Base-by-base conservation (phyloP, 2,329 filamentous ascomycete species). In the Lecanicillium sp. region DNA sequence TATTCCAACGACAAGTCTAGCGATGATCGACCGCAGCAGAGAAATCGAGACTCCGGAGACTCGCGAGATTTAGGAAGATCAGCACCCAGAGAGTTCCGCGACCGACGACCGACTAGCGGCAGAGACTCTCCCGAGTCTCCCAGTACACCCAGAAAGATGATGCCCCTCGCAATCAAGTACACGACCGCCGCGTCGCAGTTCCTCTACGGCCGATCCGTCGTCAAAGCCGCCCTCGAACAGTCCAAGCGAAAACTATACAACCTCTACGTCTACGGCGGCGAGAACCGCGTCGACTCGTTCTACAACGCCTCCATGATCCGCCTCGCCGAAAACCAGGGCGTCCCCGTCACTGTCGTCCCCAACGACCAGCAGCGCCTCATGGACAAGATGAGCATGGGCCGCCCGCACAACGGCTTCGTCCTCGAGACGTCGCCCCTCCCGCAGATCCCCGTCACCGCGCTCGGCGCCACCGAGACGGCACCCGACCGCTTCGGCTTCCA, bases 151-250 rank as follows among this genome's bases (percentile, higher is more conserved):
- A 24, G 44, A 24, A 59, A 55, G 26, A 61, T 66, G 61, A 66
- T 66, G 61, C 56, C 63, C 9, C 62, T 68, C 58, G 66, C 59
- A 1, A 54, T 69, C 51, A 64, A 67, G 40, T 81, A 91, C 61
- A 89, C 87, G 0, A 94, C 89, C 1, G 86, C 91, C 0, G 87
- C 88, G 5, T 95, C 90, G 0, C 86, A 95, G 52, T 97, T 96
- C 57, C 72, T 98, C 2, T 97, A 95, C 61, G 93, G 93, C 5
- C 79, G 78, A 37, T 87, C 86, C 2, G 82, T 87, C 2, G 88
- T 97, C 19, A 76, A 86, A 53, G 86, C 90, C 17, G 90, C 90
- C 0, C 70, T 98, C 17, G 81, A 76, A 55, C 62, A 68, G 39
- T 72, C 72, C 10, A 75, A 81, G 27, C 82, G 93, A 49, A 82